Percentiles rank a stretch among this genome's conserved stretches.
Conservation (phyloP, 768 basidiomycete species). For the Mycena maculata region DNA sequence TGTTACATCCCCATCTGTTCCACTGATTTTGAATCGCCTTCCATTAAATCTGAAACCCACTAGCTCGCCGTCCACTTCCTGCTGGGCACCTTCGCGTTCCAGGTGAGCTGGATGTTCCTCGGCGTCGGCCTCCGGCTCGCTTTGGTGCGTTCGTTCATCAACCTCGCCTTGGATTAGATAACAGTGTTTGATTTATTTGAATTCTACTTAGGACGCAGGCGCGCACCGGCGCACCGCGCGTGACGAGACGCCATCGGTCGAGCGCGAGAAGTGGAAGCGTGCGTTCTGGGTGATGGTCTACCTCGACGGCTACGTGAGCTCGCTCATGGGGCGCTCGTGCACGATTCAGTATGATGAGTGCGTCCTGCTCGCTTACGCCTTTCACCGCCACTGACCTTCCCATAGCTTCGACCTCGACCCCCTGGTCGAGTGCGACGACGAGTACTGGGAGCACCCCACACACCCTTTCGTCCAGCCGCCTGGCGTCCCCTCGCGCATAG, state of each 20-base stretch:
- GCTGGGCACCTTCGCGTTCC: slow-evolving; percentile 67
- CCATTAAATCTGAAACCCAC: background rate
- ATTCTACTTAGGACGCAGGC: slow-evolving; percentile 2
- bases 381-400: slow-evolving; percentile 2
- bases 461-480: slow-evolving; percentile 65
- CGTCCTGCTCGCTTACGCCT: slow-evolving; percentile 37
- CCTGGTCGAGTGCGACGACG: slow-evolving; percentile 70
- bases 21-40: no score
- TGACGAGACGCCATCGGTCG: slow-evolving; percentile 45
- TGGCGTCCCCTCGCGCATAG: slow-evolving; percentile 55
- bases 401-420: slow-evolving; percentile 77
- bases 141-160: background rate
- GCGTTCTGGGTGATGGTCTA: slow-evolving; percentile 56
- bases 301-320: slow-evolving; percentile 39
- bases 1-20: background rate
- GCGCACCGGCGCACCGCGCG: background rate
- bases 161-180: background rate
- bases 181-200: background rate
- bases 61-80: slow-evolving; percentile 63
- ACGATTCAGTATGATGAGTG: slow-evolving; percentile 70
- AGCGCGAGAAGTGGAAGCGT: slow-evolving; percentile 71
- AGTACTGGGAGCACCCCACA: slow-evolving; percentile 71
- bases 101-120: slow-evolving; percentile 74
- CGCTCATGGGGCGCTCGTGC: slow-evolving; percentile 65
- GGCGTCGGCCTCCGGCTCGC: slow-evolving; percentile 51